These are phyloP conservation scores for Ceratocystiopsis sp. DNA, from an alignment of 2,329 filamentous ascomycete species.

Conservation along the genomic window DNA sequence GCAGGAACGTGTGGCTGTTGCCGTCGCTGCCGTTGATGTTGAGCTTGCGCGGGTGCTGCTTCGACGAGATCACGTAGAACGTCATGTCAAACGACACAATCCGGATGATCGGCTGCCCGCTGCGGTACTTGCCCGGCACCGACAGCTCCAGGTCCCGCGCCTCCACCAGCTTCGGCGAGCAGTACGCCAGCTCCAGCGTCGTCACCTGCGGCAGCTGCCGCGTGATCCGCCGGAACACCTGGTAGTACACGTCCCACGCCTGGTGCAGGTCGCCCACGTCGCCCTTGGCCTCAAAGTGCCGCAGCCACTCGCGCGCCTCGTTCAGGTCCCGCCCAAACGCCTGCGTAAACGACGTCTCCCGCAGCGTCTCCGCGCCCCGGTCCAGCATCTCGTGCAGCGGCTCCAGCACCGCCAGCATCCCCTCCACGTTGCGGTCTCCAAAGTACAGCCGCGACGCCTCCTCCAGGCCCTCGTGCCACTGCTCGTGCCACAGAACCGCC, in stretches of 20 bases:
- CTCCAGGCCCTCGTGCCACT: constrained; percentile 96
- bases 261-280: constrained; percentile 93
- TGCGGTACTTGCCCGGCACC: constrained; percentile 88
- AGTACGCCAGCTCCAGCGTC: constrained; percentile 85
- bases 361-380: constrained; percentile 75
- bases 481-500: constrained; percentile 93
- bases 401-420: constrained; percentile 84
- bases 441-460: constrained; percentile 95
- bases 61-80: constrained; percentile 85
- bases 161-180: constrained; percentile 80
- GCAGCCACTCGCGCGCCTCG: constrained; percentile 91
- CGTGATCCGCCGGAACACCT: constrained; percentile 90
- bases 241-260: constrained; percentile 98
- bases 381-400: constrained; percentile 87
- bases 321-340: constrained; percentile 90
- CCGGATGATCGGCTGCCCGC: constrained; percentile 57
- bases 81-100: constrained; percentile 85
- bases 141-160: constrained; percentile 78
- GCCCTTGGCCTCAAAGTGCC: constrained; percentile 72
- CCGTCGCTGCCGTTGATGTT: constrained; percentile 82
- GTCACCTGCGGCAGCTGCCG: constrained; percentile 87
- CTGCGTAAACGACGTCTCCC: constrained; percentile 94
- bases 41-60: constrained; percentile 85
- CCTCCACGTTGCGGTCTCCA: constrained; percentile 90
- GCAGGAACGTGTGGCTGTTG: constrained; percentile 65